Evolutionary conservation across 2,329 filamentous ascomycete genomes (phyloP).

Genomic region (Penicillium crustosum): DNA sequence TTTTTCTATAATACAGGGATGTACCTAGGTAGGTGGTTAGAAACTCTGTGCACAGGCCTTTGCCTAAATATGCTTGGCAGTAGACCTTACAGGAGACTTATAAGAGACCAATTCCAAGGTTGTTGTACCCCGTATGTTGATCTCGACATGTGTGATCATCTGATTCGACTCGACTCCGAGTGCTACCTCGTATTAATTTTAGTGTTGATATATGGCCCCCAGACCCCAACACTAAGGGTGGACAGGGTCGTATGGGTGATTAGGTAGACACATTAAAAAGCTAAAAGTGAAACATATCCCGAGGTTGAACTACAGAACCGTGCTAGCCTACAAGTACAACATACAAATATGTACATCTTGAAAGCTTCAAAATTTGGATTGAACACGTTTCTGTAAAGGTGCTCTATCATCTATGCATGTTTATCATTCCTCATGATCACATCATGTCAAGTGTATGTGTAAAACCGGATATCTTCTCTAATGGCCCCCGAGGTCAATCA

Average conservation of each 20-base stretch:
- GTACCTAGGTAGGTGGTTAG: too few species aligned
- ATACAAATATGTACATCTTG: not conserved
- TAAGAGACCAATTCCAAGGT: not conserved
- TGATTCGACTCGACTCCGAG: not conserved
- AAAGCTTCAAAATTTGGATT: not conserved
- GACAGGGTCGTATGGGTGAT: too few species aligned
- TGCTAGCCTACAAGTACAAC: not conserved
- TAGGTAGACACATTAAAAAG: too few species aligned
- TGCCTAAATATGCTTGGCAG: conserved; percentile 2
- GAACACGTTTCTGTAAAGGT: not conserved
- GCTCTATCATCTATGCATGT: not conserved
- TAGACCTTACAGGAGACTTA: conserved; percentile 1
- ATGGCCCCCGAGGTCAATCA: too few species aligned
- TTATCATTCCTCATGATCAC: not conserved
- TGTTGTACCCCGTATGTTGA: not conserved
- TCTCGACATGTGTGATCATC: conserved; percentile 2
- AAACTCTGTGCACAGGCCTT: not conserved
- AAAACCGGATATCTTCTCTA: not conserved
- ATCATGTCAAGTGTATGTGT: not conserved
- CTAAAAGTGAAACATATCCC: too few species aligned
- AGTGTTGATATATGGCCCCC: not conserved
- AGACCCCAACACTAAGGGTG: too few species aligned
- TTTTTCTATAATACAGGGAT: not conserved
- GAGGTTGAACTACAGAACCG: not conserved
- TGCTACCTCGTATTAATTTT: not conserved